These are phyloP conservation scores for Allantophomopsis cytisporea DNA, from an alignment of 2,329 filamentous ascomycete genomes.

Conservation along the genomic window DNA sequence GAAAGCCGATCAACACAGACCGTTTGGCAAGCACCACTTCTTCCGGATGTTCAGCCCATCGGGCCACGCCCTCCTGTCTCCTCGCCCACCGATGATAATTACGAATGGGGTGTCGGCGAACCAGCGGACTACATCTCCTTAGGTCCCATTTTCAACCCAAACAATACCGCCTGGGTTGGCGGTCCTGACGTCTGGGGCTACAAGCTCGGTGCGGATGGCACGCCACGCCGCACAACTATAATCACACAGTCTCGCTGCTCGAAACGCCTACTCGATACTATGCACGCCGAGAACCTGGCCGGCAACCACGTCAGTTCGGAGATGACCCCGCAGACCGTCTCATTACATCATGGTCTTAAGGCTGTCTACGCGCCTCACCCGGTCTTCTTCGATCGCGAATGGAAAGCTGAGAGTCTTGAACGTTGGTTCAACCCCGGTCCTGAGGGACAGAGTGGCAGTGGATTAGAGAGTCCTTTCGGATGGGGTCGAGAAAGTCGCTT, in stretches of 20 bases:
- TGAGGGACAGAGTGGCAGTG: constrained; percentile 36
- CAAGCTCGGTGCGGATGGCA: constrained; percentile 28
- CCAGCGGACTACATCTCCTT: constrained; percentile 53
- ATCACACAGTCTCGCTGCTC: constrained; percentile 66
- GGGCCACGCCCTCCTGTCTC: constrained; percentile 49
- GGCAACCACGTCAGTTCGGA: constrained; percentile 69
- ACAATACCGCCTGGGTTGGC: constrained; percentile 61
- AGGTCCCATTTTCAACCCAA: constrained; percentile 67
- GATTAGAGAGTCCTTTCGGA: constrained; percentile 39
- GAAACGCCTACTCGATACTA: constrained; percentile 55
- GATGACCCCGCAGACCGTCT: constrained; percentile 63
- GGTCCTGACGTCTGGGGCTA: constrained; percentile 46
- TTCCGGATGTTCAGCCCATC: constrained; percentile 45
- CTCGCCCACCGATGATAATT: constrained; percentile 48
- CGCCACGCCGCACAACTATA: constrained; percentile 61
- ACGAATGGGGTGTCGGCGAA: constrained; percentile 64
- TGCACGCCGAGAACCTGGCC: constrained; percentile 63
- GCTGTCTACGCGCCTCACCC: constrained; percentile 68
- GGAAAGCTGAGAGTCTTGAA: constrained; percentile 39
- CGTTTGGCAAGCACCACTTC: constrained; percentile 48
- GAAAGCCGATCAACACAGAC: constrained; percentile 24
- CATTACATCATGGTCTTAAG: constrained; percentile 67
- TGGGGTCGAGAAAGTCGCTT: constrained; percentile 45
- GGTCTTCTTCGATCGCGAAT: constrained; percentile 66
- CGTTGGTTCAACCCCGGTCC: constrained; percentile 47